Evolutionary conservation across 257 asterid genomes (phyloP).

Genomic region (Jasminum sambac): DNA sequence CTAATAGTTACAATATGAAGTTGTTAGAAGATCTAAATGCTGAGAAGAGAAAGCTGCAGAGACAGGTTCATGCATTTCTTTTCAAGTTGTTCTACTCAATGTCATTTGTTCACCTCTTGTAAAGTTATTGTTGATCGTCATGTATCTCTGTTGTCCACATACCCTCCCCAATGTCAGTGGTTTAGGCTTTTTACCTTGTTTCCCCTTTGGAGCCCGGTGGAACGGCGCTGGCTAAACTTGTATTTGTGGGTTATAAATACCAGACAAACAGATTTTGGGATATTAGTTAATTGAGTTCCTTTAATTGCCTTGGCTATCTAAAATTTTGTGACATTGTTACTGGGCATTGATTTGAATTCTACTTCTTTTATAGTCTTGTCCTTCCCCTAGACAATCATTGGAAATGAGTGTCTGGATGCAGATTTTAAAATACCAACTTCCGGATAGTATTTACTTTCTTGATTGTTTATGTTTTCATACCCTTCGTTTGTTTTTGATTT

Average conservation of each 20-base stretch:
- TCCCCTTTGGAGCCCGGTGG: background rate
- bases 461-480: background rate
- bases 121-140: background rate
- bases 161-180: background rate
- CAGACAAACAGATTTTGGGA: background rate
- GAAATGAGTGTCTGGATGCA: background rate
- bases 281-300: background rate
- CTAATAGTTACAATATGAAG: constrained; percentile 34
- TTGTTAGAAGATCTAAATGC: constrained; percentile 63
- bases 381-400: background rate
- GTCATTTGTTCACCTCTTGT: background rate
- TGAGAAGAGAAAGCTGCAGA: constrained; percentile 52
- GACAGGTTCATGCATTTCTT: constrained; percentile 39
- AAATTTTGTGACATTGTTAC: background rate
- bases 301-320: background rate
- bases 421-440: background rate
- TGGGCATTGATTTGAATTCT: background rate
- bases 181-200: background rate
- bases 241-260: background rate
- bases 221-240: background rate
- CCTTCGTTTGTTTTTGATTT: too few relatives aligned
- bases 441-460: background rate
- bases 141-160: background rate
- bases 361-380: background rate
- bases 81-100: constrained; percentile 12